Evolutionary conservation across 2,329 filamentous ascomycete species (phyloP), one percentile per base, ranked within the genome.

Genomic region (Aspergillus pseudotamarii): DNA sequence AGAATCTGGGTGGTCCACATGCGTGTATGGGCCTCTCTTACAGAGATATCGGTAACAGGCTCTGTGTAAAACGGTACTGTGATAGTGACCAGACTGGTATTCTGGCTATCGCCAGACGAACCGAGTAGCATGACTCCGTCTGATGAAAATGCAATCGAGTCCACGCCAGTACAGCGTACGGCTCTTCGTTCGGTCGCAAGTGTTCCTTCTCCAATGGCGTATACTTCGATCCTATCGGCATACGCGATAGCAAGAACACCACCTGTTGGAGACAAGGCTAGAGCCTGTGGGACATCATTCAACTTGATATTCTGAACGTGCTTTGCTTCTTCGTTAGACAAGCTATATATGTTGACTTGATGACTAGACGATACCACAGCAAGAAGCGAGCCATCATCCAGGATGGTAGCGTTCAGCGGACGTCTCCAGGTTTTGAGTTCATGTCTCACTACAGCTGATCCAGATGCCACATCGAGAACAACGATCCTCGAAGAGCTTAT

Each of bases 1-100:
- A 95, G 80, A 53, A 95, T 94, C 38, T 93, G 93, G 0, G 91
- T 93, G 8, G 92, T 94, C 92, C 92, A 95, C 72, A 94, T 85
- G 28, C 89, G 86, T 73, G 89, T 91, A 65, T 93, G 84, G 65
- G 88, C 85, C 62, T 91, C 87, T 61, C 78, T 75, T 23, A 76
- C 74, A 10, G 79, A 79, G 45, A 82, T 70, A 63, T 90, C 88
- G 14, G 82, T 73, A 59, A 79, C 78, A 34, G 78, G 75, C 57
- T 82, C 84, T 48, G 91, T 89, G 74, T 92, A 93, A 72, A 93
- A 93, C 1, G 92, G 91, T 0, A 91, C 91, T 0, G 91, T 92
- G 38, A 95, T 83, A 56, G 93, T 88, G 46, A 94, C 90, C 0
- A 92, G 91, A 70, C 85, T 90, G 4, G 89, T 87, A 41, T 87